Base-by-base conservation (phyloP, 306 rosid genomes). In the Rubus parviflorus region DNA sequence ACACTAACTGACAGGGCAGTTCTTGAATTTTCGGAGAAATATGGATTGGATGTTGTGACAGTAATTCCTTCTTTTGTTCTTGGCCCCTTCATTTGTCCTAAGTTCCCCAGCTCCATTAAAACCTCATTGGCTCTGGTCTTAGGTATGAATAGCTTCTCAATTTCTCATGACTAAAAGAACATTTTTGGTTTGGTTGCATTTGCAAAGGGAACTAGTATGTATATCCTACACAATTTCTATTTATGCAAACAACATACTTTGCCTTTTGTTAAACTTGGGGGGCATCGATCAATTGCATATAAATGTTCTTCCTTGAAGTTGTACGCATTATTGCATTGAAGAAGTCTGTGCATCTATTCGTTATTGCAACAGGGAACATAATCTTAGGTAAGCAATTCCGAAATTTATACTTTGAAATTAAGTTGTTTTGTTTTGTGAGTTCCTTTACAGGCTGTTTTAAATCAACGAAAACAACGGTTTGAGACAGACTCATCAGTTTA, bases 61-160 rank as follows among this genome's bases (percentile, higher is more conserved):
- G 3, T 92, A 0, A 47, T 88, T 43, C 96, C 93, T 52, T 0
- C 85, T 43, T 57, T 72, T 40, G 88, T 90, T 64, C 62, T 81
- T 52, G 93, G 97, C 23, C 90, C 92, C 30, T 92, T 92, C 79
- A 78, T 92, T 58, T 92, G 89, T 80, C 86, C 90, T 0, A 88
- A 84, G 69, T 60, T 89, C 48, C 90, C 93, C 10, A 8, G 75
- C 57, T 89, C 93, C 0, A 43, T 86, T 4, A 20, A 0, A 11
- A 0, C 1, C 2, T 0, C 70, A 20, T 7, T 88, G 54, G 22
- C 68, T 74, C 16, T 89, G 42, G 20, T 73, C 7, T 64, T 84
- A 3, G 94, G 90, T 86, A 84, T 46, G 65, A 73, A 20, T 23
- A 22, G 38, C 35, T 30, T 30, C 35, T 30, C 35, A 30, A 30